A percentile compares a stretch with the other conserved stretches of the same genome.
phyloP scores from a whole-genome alignment of 2,329 filamentous ascomycete species.

The Fusarium torulosum region DNA sequence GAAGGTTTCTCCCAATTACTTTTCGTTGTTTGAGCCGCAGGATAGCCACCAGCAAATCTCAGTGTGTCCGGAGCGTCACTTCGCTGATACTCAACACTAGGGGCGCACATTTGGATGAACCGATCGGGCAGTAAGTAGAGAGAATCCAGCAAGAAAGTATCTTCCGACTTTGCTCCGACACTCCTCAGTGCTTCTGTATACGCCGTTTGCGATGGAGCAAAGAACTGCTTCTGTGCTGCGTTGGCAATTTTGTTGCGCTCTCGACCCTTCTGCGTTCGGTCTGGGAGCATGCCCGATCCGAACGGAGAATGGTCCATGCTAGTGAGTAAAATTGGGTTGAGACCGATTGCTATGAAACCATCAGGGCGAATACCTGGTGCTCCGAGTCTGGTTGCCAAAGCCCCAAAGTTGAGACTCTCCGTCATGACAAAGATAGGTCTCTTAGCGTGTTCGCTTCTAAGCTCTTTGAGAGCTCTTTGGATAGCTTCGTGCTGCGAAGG shows the following conservation, averaged over 20 bases:
- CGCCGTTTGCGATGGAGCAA: not conserved
- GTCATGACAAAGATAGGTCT: conserved; percentile 4
- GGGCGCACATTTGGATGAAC: conserved; percentile 3
- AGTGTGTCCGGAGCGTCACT: not conserved
- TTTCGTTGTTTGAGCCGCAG: not conserved
- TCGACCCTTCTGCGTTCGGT: not conserved
- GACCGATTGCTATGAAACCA: conserved; percentile 7
- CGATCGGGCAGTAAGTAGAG: not conserved
- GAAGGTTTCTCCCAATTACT: not conserved
- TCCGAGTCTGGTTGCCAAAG: not conserved
- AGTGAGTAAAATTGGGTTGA: conserved; percentile 8
- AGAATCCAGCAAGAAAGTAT: conserved; percentile 1
- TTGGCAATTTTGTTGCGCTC: not conserved
- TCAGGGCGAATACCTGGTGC: conserved; percentile 2
- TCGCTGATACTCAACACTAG: conserved; percentile 6
- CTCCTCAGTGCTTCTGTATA: not conserved
- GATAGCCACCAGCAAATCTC: conserved; percentile 8
- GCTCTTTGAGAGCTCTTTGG: not conserved
- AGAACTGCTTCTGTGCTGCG: not conserved
- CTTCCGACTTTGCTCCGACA: not conserved
- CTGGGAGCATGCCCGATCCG: conserved; percentile 8
- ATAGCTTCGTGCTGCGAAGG: conserved; percentile 3
- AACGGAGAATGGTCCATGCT: conserved; percentile 8
- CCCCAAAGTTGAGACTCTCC: conserved; percentile 7
- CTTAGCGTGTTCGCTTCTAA: not conserved